Conservation (phyloP, 1,284 basidiomycete genomes). For the Naganishia sp. region DNA sequence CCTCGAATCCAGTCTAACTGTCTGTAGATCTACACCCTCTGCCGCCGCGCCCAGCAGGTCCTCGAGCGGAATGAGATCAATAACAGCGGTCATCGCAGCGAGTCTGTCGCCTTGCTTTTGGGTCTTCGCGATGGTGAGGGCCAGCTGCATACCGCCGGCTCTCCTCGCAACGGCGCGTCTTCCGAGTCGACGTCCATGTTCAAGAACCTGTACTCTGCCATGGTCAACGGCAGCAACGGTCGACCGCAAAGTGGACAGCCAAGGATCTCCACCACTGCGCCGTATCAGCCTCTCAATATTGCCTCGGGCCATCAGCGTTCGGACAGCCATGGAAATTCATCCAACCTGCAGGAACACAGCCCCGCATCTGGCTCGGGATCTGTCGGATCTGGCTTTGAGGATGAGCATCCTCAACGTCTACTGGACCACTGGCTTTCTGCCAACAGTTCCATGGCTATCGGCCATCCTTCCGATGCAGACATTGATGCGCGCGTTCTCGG, state of each 20-base stretch:
- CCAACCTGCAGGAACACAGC: slow-evolving; percentile 19
- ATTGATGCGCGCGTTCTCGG: slow-evolving; percentile 27
- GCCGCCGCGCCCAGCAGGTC: slow-evolving; percentile 50
- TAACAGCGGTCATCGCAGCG: slow-evolving; percentile 44
- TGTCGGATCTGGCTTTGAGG: slow-evolving; percentile 38
- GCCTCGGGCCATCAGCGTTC: slow-evolving; percentile 15
- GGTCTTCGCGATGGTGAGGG: slow-evolving; percentile 44
- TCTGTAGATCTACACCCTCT: slow-evolving; percentile 49
- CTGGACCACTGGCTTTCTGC: slow-evolving; percentile 53
- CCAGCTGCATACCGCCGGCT: not conserved
- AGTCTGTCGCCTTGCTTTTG: slow-evolving; percentile 48
- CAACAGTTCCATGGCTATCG: slow-evolving; percentile 48
- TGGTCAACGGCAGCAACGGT: slow-evolving; percentile 19
- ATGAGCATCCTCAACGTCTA: slow-evolving; percentile 52
- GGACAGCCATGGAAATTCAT: slow-evolving; percentile 18
- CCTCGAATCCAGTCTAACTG: not conserved
- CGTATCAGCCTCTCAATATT: slow-evolving; percentile 32
- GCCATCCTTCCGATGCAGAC: slow-evolving; percentile 37
- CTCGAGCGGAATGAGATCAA: slow-evolving; percentile 47
- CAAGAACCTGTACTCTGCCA: slow-evolving; percentile 26
- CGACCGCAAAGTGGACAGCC: slow-evolving; percentile 3
- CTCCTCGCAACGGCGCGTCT: slow-evolving; percentile 3
- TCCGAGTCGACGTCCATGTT: slow-evolving; percentile 24
- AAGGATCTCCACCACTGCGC: slow-evolving; percentile 20
- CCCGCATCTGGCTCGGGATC: slow-evolving; percentile 26